A percentile compares a stretch with the other conserved stretches of the same genome.
Conservation (phyloP, 352 stramenopile species). For the Globisporangium okanoganense region DNA sequence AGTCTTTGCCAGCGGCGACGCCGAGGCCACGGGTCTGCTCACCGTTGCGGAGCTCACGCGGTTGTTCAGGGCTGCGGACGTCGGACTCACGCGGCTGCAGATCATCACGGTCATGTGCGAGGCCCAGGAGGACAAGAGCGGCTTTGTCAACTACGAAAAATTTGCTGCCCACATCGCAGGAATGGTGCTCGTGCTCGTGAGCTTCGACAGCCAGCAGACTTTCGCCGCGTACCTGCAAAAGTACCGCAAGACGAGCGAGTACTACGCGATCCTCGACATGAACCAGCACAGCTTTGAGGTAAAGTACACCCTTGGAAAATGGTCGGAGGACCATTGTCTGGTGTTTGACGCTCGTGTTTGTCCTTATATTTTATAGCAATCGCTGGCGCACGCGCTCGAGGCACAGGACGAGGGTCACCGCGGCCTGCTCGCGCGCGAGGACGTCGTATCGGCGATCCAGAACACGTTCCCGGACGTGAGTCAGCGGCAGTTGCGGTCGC, state of each 20-base stretch:
- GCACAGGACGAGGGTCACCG: conserved; percentile 58
- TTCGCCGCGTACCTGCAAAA: conserved; percentile 51
- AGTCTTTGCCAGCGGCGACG: conserved; percentile 68
- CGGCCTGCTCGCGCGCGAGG: conserved; percentile 45
- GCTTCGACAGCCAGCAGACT: conserved; percentile 62
- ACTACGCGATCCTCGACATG: conserved; percentile 72
- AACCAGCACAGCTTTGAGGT: conserved; percentile 82
- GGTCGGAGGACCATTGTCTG: neutral
- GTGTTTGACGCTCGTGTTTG: neutral
- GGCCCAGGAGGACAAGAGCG: conserved; percentile 70
- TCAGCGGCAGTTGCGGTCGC: conserved; percentile 52
- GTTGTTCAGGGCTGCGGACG: conserved; percentile 52
- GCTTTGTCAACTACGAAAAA: conserved; percentile 73
- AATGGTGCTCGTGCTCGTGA: conserved; percentile 67
- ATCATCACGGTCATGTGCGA: conserved; percentile 68
- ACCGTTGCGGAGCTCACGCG: conserved; percentile 55
- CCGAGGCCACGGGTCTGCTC: conserved; percentile 55
- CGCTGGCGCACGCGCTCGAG: conserved; percentile 56
- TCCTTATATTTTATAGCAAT: conserved; percentile 36
- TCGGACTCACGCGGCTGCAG: conserved; percentile 75
- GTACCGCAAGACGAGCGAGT: conserved; percentile 73
- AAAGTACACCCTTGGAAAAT: neutral
- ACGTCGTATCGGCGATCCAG: conserved; percentile 52
- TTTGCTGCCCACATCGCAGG: conserved; percentile 58
- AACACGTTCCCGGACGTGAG: conserved; percentile 64